Base-by-base conservation (phyloP, 139 green algal genomes). In the Chlamydomonas sphaeroides region DNA sequence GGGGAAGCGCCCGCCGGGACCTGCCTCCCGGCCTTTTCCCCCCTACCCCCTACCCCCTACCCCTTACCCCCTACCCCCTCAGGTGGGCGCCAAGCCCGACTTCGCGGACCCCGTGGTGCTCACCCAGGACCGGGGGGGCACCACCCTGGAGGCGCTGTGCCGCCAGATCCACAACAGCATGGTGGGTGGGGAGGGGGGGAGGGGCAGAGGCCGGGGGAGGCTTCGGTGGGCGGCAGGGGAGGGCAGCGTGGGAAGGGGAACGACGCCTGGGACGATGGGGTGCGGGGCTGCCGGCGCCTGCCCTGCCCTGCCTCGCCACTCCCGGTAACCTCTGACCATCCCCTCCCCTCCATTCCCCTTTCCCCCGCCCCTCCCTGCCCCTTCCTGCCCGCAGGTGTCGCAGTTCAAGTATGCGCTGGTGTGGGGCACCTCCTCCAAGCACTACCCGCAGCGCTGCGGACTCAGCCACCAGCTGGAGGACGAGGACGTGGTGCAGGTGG, bases 371-470 rank as follows among this genome's bases (percentile, higher is more conserved):
- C 80, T 90, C n/a, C n/a, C n/a, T n/a, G n/a, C n/a, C n/a, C n/a
- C n/a, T n/a, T n/a, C n/a, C n/a, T n/a, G n/a, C n/a, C n/a, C n/a
- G n/a, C n/a, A n/a, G n/a, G n/a, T n/a, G n/a, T n/a, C n/a, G 25
- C 89, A 98, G 86, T 94, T 99, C 81, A 96, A 97, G 75, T 99
- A 99, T 86, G 96, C 94, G 14, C 87, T 98, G 41, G 96, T 99
- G 69, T 99, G 97, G 97, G 97, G 97, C 41, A 91, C 79, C 32
- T 95, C 84, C 79, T 90, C 94, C 70, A 99, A 99, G 90, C 97
- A 99, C 91, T 95, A 95, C 70, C 97, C 97, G 36, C 97, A 99
- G 88, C 88, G 96, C 83, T 98, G 90, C 42, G 90, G 69, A 32
- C 48, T 75, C 2, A 51, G 45, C 36, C 70, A 75, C 80, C 42